Conservation (phyloP, 345 rosid genomes). For the Leavenworthia alabamica region DNA sequence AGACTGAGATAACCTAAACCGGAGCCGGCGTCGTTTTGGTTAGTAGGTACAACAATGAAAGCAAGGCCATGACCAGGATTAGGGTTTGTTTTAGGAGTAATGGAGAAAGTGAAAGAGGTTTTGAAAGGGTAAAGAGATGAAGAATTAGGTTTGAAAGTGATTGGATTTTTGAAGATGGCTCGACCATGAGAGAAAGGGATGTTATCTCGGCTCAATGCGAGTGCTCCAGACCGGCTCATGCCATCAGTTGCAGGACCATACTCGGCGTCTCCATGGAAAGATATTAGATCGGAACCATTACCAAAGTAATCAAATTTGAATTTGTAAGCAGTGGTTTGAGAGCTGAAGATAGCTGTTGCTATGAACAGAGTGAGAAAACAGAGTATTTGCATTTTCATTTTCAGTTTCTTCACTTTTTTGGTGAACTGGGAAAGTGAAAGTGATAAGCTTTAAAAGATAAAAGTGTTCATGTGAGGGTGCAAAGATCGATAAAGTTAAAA, state of each 20-base stretch:
- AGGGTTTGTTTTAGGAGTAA: conserved; percentile 20
- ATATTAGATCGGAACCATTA: too few species aligned
- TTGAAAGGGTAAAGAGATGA: conserved; percentile 20
- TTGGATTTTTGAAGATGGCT: conserved; percentile 16
- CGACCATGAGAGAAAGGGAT: conserved; percentile 28
- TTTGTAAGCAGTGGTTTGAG: too few species aligned
- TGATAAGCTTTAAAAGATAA: too few species aligned
- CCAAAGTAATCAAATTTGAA: conserved; percentile 27
- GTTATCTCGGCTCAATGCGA: conserved; percentile 25
- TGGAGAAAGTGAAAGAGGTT: conserved; percentile 32
- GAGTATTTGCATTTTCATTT: conserved; percentile 26
- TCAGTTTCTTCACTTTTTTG: too few species aligned
- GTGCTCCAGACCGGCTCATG: conserved; percentile 11
- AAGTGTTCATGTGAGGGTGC: too few species aligned
- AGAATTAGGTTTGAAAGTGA: conserved; percentile 18
- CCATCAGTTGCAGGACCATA: conserved; percentile 27
- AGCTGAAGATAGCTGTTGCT: conserved; percentile 1
- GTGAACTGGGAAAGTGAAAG: too few species aligned
- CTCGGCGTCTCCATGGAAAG: conserved; percentile 30
- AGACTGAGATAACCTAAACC: too few species aligned
- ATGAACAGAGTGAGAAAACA: conserved; percentile 28
- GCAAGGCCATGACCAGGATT: conserved; percentile 31
- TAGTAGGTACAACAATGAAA: too few species aligned
- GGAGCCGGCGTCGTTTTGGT: too few species aligned
- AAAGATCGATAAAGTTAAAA: too few species aligned